Conservation (phyloP, 139 green algal species). For the Coelastrella sp. region DNA sequence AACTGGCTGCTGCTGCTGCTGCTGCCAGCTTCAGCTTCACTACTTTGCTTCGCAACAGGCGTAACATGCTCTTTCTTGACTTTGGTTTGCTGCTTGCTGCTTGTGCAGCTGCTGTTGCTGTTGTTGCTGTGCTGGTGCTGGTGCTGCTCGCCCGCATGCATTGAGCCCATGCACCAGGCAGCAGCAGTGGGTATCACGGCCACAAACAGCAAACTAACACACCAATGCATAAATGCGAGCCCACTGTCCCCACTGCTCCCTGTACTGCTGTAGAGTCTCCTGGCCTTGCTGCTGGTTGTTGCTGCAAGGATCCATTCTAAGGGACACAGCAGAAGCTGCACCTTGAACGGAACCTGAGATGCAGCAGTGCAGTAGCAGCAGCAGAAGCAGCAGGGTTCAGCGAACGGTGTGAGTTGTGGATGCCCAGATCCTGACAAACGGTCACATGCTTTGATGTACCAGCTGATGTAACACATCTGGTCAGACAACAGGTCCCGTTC, state of each 20-base stretch:
- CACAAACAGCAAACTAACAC: not conserved
- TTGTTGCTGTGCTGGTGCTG: not conserved
- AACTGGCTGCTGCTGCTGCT: slow-evolving; percentile 13
- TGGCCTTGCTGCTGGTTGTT: not conserved
- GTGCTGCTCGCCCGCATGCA: not conserved
- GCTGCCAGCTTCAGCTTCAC: not conserved
- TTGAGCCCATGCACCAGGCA: not conserved
- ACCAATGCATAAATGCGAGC: not conserved
- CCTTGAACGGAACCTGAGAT: not conserved
- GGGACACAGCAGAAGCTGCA: not conserved
- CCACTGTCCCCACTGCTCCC: not conserved
- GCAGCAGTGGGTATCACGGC: not conserved
- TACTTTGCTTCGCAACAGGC: not conserved
- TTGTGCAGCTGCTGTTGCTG: not conserved
- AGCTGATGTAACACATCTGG: not conserved
- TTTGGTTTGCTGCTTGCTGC: not conserved
- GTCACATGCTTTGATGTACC: not conserved
- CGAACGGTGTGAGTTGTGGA: not conserved
- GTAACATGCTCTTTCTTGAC: not conserved
- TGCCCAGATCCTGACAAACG: not conserved
- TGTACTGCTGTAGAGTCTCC: not conserved
- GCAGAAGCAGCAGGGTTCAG: not conserved
- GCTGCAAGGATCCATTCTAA: not conserved
- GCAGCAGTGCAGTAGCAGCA: not conserved
- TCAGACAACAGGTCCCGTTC: no score